Conservation (phyloP, 805 yeast species). For the Wickerhamiella parazyma region DNA sequence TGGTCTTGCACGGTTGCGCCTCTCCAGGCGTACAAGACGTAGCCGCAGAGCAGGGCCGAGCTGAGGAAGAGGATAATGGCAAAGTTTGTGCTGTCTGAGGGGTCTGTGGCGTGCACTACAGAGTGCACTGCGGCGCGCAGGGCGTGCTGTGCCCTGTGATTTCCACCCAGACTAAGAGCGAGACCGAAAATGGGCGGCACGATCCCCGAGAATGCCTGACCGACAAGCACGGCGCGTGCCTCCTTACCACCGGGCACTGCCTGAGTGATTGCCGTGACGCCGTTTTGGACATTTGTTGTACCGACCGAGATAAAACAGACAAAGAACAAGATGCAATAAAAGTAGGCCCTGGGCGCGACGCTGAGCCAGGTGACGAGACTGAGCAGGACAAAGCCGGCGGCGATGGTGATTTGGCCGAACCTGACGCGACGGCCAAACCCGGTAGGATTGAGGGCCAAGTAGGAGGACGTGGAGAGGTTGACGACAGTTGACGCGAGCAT, state of each 20-base stretch:
- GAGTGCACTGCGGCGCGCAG: no score
- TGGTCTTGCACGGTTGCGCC: conserved; percentile 10
- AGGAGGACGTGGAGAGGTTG: conserved; percentile 44
- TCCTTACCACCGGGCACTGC: conserved; percentile 16
- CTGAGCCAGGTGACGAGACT: conserved; percentile 25
- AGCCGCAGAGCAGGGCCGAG: conserved; percentile 13
- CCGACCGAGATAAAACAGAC: conserved; percentile 59
- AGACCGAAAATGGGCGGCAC: conserved; percentile 66
- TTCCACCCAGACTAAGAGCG: conserved; percentile 30
- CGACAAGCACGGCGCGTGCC: conserved; percentile 65
- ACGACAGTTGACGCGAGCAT: conserved; percentile 74
- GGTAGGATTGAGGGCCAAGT: conserved; percentile 54
- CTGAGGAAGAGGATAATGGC: conserved; percentile 27
- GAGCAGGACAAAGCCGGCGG: conserved; percentile 43
- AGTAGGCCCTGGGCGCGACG: conserved; percentile 19
- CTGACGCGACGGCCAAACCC: conserved; percentile 45
- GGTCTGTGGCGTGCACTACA: no score
- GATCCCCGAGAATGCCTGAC: conserved; percentile 91
- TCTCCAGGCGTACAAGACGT: conserved; percentile 10
- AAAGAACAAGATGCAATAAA: conserved; percentile 42
- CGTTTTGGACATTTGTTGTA: conserved; percentile 76
- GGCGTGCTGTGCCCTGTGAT: background rate
- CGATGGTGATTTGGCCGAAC: conserved; percentile 47
- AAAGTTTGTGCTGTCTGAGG: conserved; percentile 24
- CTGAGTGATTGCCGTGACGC: conserved; percentile 81